Conservation (phyloP, 768 basidiomycete species). For the Paxillus rubicundulus region DNA sequence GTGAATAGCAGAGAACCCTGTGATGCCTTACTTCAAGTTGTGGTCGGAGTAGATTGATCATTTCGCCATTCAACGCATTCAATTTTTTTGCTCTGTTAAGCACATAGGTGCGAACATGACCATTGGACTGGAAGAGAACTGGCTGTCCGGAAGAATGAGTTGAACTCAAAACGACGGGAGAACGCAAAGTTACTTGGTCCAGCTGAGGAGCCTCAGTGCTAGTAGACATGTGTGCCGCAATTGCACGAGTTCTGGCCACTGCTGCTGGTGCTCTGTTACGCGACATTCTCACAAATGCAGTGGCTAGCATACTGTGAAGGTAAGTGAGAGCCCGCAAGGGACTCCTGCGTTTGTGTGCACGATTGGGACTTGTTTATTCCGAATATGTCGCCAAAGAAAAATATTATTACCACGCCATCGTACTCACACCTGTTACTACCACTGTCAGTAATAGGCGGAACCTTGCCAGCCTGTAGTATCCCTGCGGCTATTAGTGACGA, state of each 20-base stretch:
- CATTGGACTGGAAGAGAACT: conserved; percentile 69
- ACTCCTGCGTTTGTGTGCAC: not conserved
- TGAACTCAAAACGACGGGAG: not conserved
- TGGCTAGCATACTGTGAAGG: conserved; percentile 28
- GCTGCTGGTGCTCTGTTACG: conserved; percentile 26
- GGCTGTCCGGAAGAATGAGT: conserved; percentile 34
- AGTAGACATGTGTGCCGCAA: conserved; percentile 38
- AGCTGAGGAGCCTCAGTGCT: conserved; percentile 8
- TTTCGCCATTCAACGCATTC: conserved; percentile 78
- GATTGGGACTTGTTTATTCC: not conserved
- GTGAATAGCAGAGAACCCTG: not conserved
- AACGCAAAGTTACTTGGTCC: conserved; percentile 22
- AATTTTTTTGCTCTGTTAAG: conserved; percentile 79
- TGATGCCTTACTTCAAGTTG: conserved; percentile 66
- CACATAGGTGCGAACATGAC: conserved; percentile 61
- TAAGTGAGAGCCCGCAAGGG: not conserved
- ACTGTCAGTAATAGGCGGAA: no score
- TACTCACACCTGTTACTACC: not conserved
- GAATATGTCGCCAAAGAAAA: no score
- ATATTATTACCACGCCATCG: no score
- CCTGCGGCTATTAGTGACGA: no score
- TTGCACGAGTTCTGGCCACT: conserved; percentile 28
- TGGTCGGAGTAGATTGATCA: conserved; percentile 68
- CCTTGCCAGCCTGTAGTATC: no score
- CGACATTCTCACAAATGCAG: conserved; percentile 28